These are phyloP conservation scores for Eruca vesicaria DNA, from an alignment of 441 rosid species.

Conservation along the genomic window DNA sequence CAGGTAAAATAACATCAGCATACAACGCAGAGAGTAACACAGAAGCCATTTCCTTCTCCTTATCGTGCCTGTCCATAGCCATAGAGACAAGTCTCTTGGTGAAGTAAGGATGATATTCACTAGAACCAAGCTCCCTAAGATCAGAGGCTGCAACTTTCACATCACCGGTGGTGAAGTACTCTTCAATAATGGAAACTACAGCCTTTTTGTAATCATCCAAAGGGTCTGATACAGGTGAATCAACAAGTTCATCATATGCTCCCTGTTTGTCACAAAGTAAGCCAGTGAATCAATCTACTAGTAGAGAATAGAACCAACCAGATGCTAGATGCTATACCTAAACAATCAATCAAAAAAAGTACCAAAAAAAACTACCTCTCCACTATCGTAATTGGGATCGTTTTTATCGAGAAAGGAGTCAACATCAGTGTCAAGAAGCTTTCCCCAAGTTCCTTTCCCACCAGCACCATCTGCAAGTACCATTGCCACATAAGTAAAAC, in stretches of 20 bases:
- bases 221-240: constrained; percentile 84
- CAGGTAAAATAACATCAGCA: constrained; percentile 89
- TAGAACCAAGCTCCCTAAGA: constrained; percentile 90
- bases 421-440: constrained; percentile 78
- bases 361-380: constrained; percentile 52
- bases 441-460: constrained; percentile 97
- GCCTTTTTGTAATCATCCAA: constrained; percentile 94
- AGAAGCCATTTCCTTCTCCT: constrained; percentile 99
- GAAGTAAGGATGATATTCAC: constrained; percentile 87
- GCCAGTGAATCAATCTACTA: not conserved
- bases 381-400: constrained; percentile 97
- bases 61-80: constrained; percentile 98
- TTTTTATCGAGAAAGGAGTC: constrained; percentile 70
- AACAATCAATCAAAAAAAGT: no score
- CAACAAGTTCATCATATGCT: constrained; percentile 85
- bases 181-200: constrained; percentile 79
- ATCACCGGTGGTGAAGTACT: constrained; percentile 90
- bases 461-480: constrained; percentile 77
- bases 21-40: constrained; percentile 88
- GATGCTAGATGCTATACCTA: constrained; percentile 2
- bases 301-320: not conserved
- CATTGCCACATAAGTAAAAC: not conserved
- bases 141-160: constrained; percentile 90
- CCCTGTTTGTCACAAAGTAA: constrained; percentile 51
- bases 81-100: constrained; percentile 92